Evolutionary conservation across 768 basidiomycete genomes (phyloP).

Genomic region (Mycena pura): DNA sequence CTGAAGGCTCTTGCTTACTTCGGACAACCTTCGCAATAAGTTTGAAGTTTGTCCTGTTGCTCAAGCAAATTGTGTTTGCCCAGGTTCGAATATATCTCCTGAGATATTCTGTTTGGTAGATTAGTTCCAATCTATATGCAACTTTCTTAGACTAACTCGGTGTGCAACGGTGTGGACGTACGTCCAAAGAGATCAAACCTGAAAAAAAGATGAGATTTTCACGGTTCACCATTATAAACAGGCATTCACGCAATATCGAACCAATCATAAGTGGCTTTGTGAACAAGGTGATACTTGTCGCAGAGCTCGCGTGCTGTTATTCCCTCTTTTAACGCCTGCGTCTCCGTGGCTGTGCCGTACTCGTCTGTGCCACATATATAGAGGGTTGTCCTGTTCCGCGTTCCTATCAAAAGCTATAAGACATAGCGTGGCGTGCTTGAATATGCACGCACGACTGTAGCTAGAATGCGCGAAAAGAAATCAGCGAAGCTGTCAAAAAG

Average conservation of each 20-base stretch:
- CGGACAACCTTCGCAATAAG: constrained; percentile 91
- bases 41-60: constrained; percentile 89
- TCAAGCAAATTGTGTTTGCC: constrained; percentile 78
- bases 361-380: constrained; percentile 99
- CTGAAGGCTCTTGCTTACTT: constrained; percentile 55
- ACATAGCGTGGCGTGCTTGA: background rate
- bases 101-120: constrained; percentile 72
- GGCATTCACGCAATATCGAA: constrained; percentile 82
- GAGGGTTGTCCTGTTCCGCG: constrained; percentile 86
- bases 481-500: background rate
- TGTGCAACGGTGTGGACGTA: constrained; percentile 89
- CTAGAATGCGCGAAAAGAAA: constrained; percentile 39
- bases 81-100: constrained; percentile 87
- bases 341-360: constrained; percentile 99
- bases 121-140: background rate
- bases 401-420: constrained; percentile 44
- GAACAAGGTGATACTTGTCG: constrained; percentile 89
- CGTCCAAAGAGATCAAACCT: constrained; percentile 97
- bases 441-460: constrained; percentile 60
- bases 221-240: background rate
- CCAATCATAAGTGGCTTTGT: constrained; percentile 95
- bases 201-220: constrained; percentile 7
- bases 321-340: constrained; percentile 90
- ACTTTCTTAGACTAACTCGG: constrained; percentile 64
- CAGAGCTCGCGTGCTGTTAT: constrained; percentile 82